Base-by-base conservation (phyloP, 768 basidiomycete species). In the Sutorius australiensis region DNA sequence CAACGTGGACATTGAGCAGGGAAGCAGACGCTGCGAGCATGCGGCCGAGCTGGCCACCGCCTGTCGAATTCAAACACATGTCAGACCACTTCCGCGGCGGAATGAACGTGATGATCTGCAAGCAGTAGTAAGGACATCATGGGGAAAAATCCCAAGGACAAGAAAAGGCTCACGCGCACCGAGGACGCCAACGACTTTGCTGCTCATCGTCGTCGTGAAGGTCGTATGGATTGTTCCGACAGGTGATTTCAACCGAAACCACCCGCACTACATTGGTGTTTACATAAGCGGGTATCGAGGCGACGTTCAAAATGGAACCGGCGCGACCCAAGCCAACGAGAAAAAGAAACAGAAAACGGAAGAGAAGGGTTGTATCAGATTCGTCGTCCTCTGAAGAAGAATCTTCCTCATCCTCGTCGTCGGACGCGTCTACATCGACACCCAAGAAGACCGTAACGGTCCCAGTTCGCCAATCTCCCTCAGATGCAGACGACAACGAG, bases 11-110 rank as follows among this genome's bases (percentile, higher is more conserved):
- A 63, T 93, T 90, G 46, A 98, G 80, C 31, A 92, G 78, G 3
- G 94, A 86, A 3, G 95, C 95, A 0, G 95, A 85, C 31, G 86
- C 86, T 5, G 87, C 90, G 13, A 99, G 80, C 97, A 99, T 99
- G 21, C 95, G 92, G 24, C 95, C 95, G 24, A 99, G 83, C 72
- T 98, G 95, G 57, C 95, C 95, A 34, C 97, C 97, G 57, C 95
- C 95, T 95, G 54, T 60, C 14, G 27, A 31, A 17, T 30, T 31
- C 17, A 47, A 46, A 33, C 9, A 31, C 9, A 27, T 30, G 34
- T 54, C 11, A 63, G 53, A 36, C 51, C 41, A 31, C 31, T 33
- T 19, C 21, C 31, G 39, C 19, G 13, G 36, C 4, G 21, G 16
- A 54, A 43, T 46, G 38, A 27, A 38, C 5, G 19, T 12, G 45